Conservation (phyloP, 805 yeast species). For the Kuraishia piskuri region DNA sequence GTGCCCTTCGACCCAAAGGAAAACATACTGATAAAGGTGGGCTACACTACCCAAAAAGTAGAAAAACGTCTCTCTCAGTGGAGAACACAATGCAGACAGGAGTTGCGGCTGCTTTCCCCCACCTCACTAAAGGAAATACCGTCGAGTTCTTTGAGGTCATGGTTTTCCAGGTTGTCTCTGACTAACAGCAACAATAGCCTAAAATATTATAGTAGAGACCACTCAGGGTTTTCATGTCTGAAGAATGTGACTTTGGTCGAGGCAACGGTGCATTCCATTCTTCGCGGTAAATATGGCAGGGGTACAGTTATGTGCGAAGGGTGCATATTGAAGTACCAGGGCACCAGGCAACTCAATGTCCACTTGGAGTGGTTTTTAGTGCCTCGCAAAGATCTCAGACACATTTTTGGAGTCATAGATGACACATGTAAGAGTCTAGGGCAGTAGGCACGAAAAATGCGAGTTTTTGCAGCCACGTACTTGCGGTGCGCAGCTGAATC, state of each 20-base stretch:
- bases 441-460: not conserved
- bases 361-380: constrained; percentile 54
- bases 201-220: constrained; percentile 8
- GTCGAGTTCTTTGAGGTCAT: constrained; percentile 11
- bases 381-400: constrained; percentile 29
- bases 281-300: constrained; percentile 32
- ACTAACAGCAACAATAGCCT: constrained; percentile 3
- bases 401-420: constrained; percentile 27
- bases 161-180: constrained; percentile 7
- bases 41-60: constrained; percentile 42
- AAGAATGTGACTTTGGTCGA: constrained; percentile 29
- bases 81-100: constrained; percentile 42
- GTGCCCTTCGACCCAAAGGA: constrained; percentile 26
- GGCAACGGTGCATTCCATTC: constrained; percentile 27
- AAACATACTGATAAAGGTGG: constrained; percentile 38
- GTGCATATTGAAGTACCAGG: constrained; percentile 19
- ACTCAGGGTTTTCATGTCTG: constrained; percentile 27
- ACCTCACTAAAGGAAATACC: constrained; percentile 10
- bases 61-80: constrained; percentile 36
- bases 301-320: constrained; percentile 42
- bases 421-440: constrained; percentile 1
- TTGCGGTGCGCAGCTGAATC: no score
- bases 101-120: constrained; percentile 31
- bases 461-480: no score
- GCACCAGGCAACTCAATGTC: constrained; percentile 15